These are phyloP conservation scores for Eleusine indica DNA, from an alignment of 176 grass and related monocot species.

Conservation along the genomic window DNA sequence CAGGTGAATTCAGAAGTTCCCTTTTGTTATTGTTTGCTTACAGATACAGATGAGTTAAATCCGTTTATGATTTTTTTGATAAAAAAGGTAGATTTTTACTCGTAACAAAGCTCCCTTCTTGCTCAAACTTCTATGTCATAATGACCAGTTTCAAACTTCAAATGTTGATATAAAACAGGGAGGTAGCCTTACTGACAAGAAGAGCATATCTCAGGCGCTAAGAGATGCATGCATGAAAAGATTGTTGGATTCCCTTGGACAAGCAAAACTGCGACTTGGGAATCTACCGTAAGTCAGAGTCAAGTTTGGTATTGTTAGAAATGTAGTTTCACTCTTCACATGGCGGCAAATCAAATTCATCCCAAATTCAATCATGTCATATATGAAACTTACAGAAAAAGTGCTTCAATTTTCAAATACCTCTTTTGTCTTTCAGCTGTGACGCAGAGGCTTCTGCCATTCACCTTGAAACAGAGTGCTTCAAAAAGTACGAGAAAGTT, in stretches of 20 bases:
- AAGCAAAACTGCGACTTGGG: slow-evolving; percentile 60
- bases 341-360: background rate
- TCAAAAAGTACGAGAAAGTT: slow-evolving; percentile 85
- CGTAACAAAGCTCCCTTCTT: background rate
- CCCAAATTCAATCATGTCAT: background rate
- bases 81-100: background rate
- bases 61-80: slow-evolving; percentile 11
- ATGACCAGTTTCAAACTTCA: slow-evolving; percentile 16
- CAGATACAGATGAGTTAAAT: background rate
- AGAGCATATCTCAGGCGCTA: slow-evolving; percentile 69
- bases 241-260: slow-evolving; percentile 58
- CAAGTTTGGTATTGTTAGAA: slow-evolving; percentile 17
- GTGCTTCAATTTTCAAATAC: background rate
- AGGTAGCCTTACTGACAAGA: slow-evolving; percentile 59
- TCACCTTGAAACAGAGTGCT: slow-evolving; percentile 81
- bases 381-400: background rate
- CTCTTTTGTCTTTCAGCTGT: slow-evolving; percentile 45
- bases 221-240: slow-evolving; percentile 72
- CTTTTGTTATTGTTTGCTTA: slow-evolving; percentile 24
- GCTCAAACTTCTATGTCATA: background rate
- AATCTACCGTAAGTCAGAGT: slow-evolving; percentile 58
- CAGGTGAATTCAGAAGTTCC: slow-evolving; percentile 53
- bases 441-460: slow-evolving; percentile 50
- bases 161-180: slow-evolving; percentile 48
- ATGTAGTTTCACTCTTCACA: slow-evolving; percentile 10